Evolutionary conservation across 208 protist species (phyloP), one percentile per base, ranked within the genome.

Genomic region (Leptomonas seymouri): DNA sequence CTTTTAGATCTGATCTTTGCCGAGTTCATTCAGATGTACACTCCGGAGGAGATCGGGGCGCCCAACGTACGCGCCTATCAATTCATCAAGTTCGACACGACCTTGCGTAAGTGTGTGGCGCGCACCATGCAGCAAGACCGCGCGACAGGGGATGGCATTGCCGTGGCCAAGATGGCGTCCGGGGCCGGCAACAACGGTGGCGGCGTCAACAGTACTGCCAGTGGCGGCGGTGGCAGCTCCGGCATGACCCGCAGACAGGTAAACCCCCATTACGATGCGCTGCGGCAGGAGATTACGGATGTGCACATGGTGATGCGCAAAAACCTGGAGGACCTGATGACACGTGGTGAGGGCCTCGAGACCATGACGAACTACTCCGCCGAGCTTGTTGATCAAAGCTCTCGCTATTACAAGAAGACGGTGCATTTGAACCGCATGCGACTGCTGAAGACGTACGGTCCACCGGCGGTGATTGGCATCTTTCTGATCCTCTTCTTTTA

Each of bases 291-390:
- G 59, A 74, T 97, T 21, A 93, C 85, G 8, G 93, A 95, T 71
- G 93, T 96, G 64, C 93, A 96, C 70, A 84, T 92, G 76, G 90
- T 97, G 34, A 96, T 97, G 81, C 90, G 90, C 20, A 91, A 94
- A 50, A 97, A 97, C 50, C 66, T 95, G 12, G 90, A 95, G 59
- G 93, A 97, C 72, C 74, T 97, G 18, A 91, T 97, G 84, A 90
- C 77, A 36, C 88, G 90, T 54, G 93, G 93, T 18, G 90, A 97
- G 78, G 89, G 90, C 31, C 75, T 97, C 16, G 90, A 97, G 46
- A 93, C 86, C 31, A 94, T 97, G 87, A 91, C 93, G 53, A 87
- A 87, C 67, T 96, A 92, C 74, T 93, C 85, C 15, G 78, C 86
- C 34, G 81, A 94, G 67, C 78, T 97, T 0, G 81, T 87, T 23